phyloP scores from a whole-genome alignment of 441 rosid genomes.

The Pelargonium australe region DNA sequence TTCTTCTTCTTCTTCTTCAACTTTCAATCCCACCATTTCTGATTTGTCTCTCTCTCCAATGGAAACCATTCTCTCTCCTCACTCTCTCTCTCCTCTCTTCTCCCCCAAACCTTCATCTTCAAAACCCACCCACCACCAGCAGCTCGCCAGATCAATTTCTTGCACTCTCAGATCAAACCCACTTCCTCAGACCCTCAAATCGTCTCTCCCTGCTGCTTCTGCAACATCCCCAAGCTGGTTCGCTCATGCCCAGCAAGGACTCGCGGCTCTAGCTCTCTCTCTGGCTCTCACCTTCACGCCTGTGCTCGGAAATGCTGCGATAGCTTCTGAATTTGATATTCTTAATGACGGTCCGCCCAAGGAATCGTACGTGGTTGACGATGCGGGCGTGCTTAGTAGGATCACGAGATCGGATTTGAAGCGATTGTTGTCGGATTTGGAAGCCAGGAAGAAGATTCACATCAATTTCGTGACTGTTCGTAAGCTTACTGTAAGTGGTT shows the following conservation, averaged over 20 bases:
- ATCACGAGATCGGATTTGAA: conserved; percentile 74
- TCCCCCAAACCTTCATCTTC: conserved; percentile 32
- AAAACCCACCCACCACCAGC: conserved; percentile 3
- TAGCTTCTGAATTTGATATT: conserved; percentile 85
- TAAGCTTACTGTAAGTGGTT: conserved; percentile 75
- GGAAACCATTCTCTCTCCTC: conserved; percentile 77
- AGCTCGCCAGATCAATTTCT: conserved; percentile 5
- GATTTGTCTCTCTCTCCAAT: conserved; percentile 28
- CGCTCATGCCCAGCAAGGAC: conserved; percentile 59
- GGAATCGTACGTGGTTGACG: conserved; percentile 73
- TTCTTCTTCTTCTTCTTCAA: too few relatives aligned
- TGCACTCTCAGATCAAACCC: conserved; percentile 37
- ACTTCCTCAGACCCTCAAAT: too few relatives aligned
- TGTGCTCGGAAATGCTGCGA: conserved; percentile 42
- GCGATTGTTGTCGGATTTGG: conserved; percentile 80
- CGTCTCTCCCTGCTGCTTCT: too few relatives aligned
- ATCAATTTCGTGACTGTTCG: conserved; percentile 79
- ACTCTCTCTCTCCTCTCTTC: conserved; percentile 44
- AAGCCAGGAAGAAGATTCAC: conserved; percentile 65
- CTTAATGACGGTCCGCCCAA: conserved; percentile 78
- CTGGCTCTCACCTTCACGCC: conserved; percentile 76
- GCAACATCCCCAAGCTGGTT: conserved; percentile 33
- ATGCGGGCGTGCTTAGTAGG: conserved; percentile 84
- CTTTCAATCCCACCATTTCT: too few relatives aligned
- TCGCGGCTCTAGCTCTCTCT: conserved; percentile 72